Conservation (phyloP, 306 rosid genomes). For the Castanea sativa region DNA sequence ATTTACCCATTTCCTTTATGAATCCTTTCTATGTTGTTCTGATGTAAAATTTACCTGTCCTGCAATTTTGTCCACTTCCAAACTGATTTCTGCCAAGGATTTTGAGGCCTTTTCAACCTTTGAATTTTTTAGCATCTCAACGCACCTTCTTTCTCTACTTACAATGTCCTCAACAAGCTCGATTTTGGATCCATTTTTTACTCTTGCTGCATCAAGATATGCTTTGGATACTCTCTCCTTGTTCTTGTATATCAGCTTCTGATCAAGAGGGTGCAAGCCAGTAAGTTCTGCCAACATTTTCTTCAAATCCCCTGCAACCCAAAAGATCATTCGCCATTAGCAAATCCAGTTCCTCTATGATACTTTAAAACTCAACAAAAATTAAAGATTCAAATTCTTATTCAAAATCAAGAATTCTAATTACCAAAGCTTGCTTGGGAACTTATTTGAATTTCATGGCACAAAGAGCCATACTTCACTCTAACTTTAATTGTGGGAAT, state of each 20-base stretch:
- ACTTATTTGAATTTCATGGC: constrained; percentile 55
- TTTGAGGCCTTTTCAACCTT: constrained; percentile 56
- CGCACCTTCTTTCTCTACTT: constrained; percentile 51
- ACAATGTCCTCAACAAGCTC: constrained; percentile 51
- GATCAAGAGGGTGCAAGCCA: constrained; percentile 63
- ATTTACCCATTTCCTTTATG: not conserved
- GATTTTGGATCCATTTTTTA: constrained; percentile 69
- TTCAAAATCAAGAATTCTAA: not conserved
- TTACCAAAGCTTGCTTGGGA: constrained; percentile 90
- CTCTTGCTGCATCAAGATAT: constrained; percentile 64
- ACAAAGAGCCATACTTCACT: constrained; percentile 60
- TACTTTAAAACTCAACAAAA: not conserved
- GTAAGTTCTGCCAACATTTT: constrained; percentile 60
- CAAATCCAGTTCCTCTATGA: not conserved
- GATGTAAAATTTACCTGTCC: constrained; percentile 45
- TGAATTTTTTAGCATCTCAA: constrained; percentile 45
- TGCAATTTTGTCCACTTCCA: constrained; percentile 53
- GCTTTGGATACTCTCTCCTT: constrained; percentile 78
- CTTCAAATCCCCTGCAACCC: constrained; percentile 82
- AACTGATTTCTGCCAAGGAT: constrained; percentile 44
- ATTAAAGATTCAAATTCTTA: not conserved
- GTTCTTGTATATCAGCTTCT: constrained; percentile 70
- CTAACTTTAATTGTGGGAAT: constrained; percentile 48
- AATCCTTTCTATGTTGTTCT: not conserved
- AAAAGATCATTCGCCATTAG: not conserved